phyloP scores from a whole-genome alignment of 169 alveolate genomes.

The Eimeria zaria region DNA sequence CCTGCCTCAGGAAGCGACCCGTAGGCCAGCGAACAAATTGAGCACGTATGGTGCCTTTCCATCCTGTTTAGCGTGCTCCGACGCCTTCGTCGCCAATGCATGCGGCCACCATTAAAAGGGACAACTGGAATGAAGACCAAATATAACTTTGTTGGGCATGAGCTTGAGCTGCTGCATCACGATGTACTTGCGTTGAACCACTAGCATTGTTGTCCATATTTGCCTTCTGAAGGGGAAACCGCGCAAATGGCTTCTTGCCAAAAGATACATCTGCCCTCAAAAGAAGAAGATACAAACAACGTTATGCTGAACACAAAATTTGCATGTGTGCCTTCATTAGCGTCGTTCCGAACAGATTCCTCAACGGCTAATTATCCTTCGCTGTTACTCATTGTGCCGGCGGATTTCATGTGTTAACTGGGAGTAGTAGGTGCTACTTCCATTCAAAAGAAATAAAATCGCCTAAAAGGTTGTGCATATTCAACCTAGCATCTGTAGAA shows the following conservation, averaged over 20 bases:
- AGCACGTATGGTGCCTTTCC: slow-evolving; percentile 12
- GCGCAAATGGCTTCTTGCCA: neutral
- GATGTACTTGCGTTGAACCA: neutral
- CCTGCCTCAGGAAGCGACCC: slow-evolving; percentile 71
- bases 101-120: neutral
- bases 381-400: neutral
- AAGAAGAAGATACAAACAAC: neutral
- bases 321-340: neutral
- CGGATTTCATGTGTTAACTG: neutral
- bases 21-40: slow-evolving; percentile 42
- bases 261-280: neutral
- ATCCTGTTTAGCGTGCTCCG: neutral
- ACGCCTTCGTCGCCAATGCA: neutral
- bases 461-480: neutral
- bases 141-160: neutral
- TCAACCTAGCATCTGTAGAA: neutral
- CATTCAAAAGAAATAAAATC: neutral
- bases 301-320: neutral
- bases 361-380: neutral
- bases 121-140: neutral
- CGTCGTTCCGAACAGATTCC: neutral
- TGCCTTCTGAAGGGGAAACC: neutral
- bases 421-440: neutral
- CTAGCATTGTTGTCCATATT: neutral
- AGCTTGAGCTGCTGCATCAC: slow-evolving; percentile 12